Evolutionary conservation across 208 protist genomes (phyloP).

Genomic region (Naegleria fowleri): DNA sequence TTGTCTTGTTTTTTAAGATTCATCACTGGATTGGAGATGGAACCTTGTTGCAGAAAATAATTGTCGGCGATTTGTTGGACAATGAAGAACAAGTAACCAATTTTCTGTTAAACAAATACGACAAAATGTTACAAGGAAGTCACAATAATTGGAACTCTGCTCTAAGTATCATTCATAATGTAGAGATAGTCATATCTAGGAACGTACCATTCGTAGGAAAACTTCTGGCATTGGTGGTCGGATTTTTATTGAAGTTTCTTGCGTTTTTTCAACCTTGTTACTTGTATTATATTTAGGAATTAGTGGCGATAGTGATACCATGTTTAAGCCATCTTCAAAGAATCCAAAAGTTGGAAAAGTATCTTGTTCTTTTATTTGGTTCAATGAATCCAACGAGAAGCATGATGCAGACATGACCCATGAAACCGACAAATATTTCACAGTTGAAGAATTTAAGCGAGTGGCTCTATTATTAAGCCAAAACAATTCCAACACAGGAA

Average conservation of each 20-base stretch:
- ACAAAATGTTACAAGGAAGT: neutral
- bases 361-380: neutral
- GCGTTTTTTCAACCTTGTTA: neutral
- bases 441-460: neutral
- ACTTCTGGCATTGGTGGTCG: neutral
- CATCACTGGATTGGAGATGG: slow-evolving; percentile 3
- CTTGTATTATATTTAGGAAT: neutral
- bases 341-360: neutral
- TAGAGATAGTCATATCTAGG: neutral
- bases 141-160: neutral
- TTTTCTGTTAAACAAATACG: neutral
- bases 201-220: neutral
- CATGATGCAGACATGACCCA: neutral
- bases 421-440: neutral
- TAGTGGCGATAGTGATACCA: neutral
- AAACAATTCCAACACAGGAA: neutral
- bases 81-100: neutral
- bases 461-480: neutral
- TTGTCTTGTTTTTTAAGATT: neutral
- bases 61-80: neutral
- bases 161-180: neutral
- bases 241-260: neutral
- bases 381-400: neutral
- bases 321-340: neutral
- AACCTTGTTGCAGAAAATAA: neutral